Conservation (phyloP, 1,284 basidiomycete genomes). For the Boletus mariae region DNA sequence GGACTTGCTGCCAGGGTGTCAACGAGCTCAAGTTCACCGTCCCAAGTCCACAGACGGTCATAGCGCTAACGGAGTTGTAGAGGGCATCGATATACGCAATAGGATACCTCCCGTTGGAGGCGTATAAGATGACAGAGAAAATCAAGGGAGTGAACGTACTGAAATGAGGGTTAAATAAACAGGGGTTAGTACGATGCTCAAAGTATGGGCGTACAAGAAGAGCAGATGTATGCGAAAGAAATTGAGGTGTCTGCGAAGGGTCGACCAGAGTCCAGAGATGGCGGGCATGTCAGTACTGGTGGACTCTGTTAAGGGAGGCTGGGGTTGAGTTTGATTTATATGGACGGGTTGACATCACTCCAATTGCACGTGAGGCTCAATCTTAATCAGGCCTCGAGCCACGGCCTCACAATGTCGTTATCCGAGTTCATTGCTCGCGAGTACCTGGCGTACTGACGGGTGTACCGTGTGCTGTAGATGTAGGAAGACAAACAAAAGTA, state of each 20-base stretch:
- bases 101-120: constrained; percentile 62
- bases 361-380: neutral
- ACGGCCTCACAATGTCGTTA: constrained; percentile 1
- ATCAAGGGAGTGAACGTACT: constrained; percentile 76
- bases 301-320: neutral
- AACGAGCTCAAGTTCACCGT: constrained; percentile 71
- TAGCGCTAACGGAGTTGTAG: constrained; percentile 72
- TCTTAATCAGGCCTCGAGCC: too few species aligned
- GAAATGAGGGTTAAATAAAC: constrained; percentile 22
- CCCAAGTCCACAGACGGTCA: constrained; percentile 76
- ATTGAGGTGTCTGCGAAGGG: constrained; percentile 52
- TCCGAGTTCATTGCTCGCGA: constrained; percentile 21
- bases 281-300: constrained; percentile 9
- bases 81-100: constrained; percentile 73
- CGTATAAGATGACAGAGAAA: constrained; percentile 71
- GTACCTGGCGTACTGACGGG: constrained; percentile 21
- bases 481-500: constrained; percentile 25
- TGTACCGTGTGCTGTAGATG: constrained; percentile 28
- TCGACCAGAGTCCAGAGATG: constrained; percentile 27
- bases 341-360: neutral
- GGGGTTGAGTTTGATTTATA: too few species aligned
- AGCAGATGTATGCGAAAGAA: constrained; percentile 64
- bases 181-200: constrained; percentile 10
- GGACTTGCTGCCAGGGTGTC: constrained; percentile 73
- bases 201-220: constrained; percentile 44